Evolutionary conservation across 2,329 filamentous ascomycete genomes (phyloP).

Genomic region (Fusarium beomiforme): DNA sequence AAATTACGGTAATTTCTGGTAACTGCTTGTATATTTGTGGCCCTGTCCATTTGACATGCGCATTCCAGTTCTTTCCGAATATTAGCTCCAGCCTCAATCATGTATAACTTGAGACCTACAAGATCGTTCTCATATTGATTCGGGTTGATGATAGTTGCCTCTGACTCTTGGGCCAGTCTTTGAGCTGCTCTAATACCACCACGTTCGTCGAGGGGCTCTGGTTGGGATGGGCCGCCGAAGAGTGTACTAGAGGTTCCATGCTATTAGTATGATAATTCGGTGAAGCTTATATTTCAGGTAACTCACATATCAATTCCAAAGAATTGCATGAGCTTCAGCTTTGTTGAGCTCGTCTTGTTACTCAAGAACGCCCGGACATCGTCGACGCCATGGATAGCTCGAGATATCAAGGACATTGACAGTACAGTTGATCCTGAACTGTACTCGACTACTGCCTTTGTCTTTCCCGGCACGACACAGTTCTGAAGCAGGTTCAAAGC

Average conservation of each 20-base stretch:
- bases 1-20: constrained; percentile 65
- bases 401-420: constrained; percentile 65
- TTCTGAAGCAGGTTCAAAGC: constrained; percentile 60
- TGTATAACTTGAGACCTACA: constrained; percentile 23
- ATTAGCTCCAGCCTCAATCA: not conserved
- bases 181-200: constrained; percentile 63
- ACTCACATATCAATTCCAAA: constrained; percentile 65
- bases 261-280: not conserved
- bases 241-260: constrained; percentile 52
- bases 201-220: constrained; percentile 62
- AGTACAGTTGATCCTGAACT: constrained; percentile 71
- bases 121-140: constrained; percentile 66
- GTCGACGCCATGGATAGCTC: constrained; percentile 60
- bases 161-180: constrained; percentile 52
- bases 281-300: fast-evolving
- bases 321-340: constrained; percentile 66
- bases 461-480: constrained; percentile 46
- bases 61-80: constrained; percentile 57
- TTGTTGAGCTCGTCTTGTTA: constrained; percentile 66
- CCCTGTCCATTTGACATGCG: constrained; percentile 68
- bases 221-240: constrained; percentile 68
- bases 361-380: constrained; percentile 66
- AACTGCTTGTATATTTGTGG: constrained; percentile 66
- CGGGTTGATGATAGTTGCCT: constrained; percentile 61
- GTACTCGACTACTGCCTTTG: constrained; percentile 66